phyloP scores from a whole-genome alignment of 1,139 yeast species.

The Cylindricascospora bacillispora region DNA sequence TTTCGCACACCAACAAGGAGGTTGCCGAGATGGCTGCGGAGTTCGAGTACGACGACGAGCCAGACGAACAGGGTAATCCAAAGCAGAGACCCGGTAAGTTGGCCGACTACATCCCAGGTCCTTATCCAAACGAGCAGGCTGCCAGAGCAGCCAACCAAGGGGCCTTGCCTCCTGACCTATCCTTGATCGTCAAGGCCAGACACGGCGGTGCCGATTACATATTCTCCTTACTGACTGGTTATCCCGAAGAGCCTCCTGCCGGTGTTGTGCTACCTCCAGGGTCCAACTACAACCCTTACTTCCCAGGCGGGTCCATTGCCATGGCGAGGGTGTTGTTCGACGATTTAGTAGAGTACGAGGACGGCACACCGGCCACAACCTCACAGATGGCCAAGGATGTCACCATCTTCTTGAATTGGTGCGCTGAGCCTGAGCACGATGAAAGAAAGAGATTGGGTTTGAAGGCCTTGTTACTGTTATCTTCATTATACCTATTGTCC shows the following conservation, averaged over 20 bases:
- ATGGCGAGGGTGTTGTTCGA: conserved; percentile 98
- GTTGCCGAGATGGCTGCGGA: conserved; percentile 93
- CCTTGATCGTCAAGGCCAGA: conserved; percentile 96
- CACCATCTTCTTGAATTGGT: conserved; percentile 91
- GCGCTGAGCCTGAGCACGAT: conserved; percentile 97
- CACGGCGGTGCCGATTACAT: conserved; percentile 97
- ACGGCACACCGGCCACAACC: conserved; percentile 97
- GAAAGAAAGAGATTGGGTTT: conserved; percentile 96
- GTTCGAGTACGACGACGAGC: conserved; percentile 97
- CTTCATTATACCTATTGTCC: conserved; percentile 69
- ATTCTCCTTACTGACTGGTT: conserved; percentile 90
- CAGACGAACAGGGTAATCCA: conserved; percentile 98
- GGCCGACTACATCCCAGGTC: conserved; percentile 90
- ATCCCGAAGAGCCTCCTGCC: conserved; percentile 98
- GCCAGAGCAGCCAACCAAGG: conserved; percentile 99
- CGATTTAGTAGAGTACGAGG: conserved; percentile 95
- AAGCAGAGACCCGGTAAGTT: conserved; percentile 97
- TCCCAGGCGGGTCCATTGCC: conserved; percentile 99
- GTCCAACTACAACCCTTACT: conserved; percentile 95
- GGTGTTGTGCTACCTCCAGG: conserved; percentile 92
- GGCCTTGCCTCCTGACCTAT: conserved; percentile 96
- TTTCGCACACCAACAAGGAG: conserved; percentile 82
- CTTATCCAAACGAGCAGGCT: conserved; percentile 96
- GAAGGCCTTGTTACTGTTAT: conserved; percentile 73
- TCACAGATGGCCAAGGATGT: conserved; percentile 99